Percentiles rank a stretch among this genome's conserved stretches.
Conservation (phyloP, 495 filamentous ascomycete genomes). For the Penicillium lagena region DNA sequence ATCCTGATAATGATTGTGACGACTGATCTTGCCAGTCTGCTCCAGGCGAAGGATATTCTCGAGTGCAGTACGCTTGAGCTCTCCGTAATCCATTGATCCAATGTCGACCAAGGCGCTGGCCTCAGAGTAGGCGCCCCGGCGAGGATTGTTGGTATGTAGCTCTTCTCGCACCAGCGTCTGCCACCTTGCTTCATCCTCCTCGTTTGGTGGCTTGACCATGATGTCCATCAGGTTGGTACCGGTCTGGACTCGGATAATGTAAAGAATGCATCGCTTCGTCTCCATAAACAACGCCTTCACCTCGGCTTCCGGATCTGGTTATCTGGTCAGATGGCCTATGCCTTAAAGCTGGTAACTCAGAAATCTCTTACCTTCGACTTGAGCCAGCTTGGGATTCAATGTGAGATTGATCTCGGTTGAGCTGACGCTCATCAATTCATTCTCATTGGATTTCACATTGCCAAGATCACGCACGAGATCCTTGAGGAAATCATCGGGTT, state of each 20-base stretch:
- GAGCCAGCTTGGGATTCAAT: slow-evolving; percentile 84
- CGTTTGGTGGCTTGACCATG: slow-evolving; percentile 78
- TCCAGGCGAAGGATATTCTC: slow-evolving; percentile 93
- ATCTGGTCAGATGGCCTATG: not conserved
- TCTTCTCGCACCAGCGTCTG: slow-evolving; percentile 77
- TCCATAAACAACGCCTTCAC: slow-evolving; percentile 93
- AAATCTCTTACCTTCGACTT: slow-evolving; percentile 59
- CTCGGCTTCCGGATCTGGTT: slow-evolving; percentile 76
- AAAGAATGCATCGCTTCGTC: slow-evolving; percentile 93
- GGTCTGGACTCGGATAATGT: slow-evolving; percentile 94
- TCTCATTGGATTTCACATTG: slow-evolving; percentile 92
- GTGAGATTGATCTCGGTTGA: slow-evolving; percentile 89
- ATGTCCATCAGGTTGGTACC: slow-evolving; percentile 92
- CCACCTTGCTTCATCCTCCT: slow-evolving; percentile 89
- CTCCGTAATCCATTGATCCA: slow-evolving; percentile 80
- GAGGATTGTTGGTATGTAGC: slow-evolving; percentile 58
- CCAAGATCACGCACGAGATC: slow-evolving; percentile 91
- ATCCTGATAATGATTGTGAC: slow-evolving; percentile 94
- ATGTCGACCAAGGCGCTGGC: slow-evolving; percentile 81
- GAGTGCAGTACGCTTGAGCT: slow-evolving; percentile 85
- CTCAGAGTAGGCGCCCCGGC: slow-evolving; percentile 83
- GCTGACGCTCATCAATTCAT: slow-evolving; percentile 78
- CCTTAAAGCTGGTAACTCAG: too few species aligned
- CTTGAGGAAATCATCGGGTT: slow-evolving; percentile 78
- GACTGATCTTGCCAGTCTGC: slow-evolving; percentile 73